Percentiles rank a stretch among this genome's conserved stretches.
Evolutionary conservation across 306 rosid genomes (phyloP).

Genomic region (Mimosa bimucronata): DNA sequence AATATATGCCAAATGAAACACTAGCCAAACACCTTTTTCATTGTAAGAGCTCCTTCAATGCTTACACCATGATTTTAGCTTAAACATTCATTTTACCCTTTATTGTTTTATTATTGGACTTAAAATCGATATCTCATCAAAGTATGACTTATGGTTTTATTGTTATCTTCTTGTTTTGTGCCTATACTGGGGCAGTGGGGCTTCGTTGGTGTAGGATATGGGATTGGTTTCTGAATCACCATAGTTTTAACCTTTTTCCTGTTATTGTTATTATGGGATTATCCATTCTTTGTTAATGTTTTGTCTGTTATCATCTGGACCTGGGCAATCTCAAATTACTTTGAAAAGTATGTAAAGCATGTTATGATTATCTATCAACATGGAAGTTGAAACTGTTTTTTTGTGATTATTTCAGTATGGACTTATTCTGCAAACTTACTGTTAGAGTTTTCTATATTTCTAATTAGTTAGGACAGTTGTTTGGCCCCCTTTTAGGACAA

Average conservation of each 20-base stretch:
- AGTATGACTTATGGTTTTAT: constrained; percentile 5
- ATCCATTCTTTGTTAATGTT: neutral
- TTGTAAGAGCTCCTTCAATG: constrained; percentile 50
- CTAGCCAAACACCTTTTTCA: constrained; percentile 83
- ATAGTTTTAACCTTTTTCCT: constrained; percentile 17
- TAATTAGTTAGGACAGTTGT: neutral
- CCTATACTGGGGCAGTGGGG: neutral
- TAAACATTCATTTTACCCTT: neutral
- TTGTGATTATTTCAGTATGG: constrained; percentile 3
- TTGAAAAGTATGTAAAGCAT: constrained; percentile 1
- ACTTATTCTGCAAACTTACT: neutral
- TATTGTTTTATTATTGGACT: constrained; percentile 21
- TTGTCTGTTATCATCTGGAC: constrained; percentile 2
- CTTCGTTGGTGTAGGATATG: constrained; percentile 11
- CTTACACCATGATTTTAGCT: neutral
- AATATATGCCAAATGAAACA: constrained; percentile 83
- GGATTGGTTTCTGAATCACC: constrained; percentile 20
- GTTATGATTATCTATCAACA: neutral
- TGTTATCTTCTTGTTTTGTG: constrained; percentile 10
- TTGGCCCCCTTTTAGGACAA: neutral
- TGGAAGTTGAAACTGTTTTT: neutral
- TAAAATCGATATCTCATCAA: neutral
- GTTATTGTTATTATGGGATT: neutral
- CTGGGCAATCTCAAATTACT: constrained; percentile 11
- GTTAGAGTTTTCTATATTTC: constrained; percentile 3